phyloP scores from a whole-genome alignment of 768 basidiomycete genomes.

The Megacollybia marginata region DNA sequence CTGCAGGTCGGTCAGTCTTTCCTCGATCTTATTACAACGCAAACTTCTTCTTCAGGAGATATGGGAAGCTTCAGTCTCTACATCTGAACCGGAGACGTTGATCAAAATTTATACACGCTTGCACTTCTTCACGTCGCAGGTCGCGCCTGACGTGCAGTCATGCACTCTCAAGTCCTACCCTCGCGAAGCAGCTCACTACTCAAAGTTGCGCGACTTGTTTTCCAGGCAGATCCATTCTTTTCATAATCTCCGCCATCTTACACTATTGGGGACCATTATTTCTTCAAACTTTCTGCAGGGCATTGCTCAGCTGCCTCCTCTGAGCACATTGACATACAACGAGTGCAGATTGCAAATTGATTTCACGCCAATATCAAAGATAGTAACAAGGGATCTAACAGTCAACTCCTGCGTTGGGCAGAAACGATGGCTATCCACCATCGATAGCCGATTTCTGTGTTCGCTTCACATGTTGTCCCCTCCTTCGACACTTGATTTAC shows the following conservation, averaged over 20 bases:
- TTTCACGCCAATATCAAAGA: not conserved
- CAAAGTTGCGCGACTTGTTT: slow-evolving; percentile 1
- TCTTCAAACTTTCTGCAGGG: not conserved
- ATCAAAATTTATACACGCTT: slow-evolving; percentile 1
- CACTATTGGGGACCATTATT: slow-evolving; percentile 1
- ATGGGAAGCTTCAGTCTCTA: not conserved
- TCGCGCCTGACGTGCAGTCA: slow-evolving; percentile 3
- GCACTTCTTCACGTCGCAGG: slow-evolving; percentile 4
- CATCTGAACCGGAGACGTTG: not conserved
- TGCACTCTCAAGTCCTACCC: slow-evolving; percentile 4
- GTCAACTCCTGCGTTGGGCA: not conserved
- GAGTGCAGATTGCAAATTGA: slow-evolving; percentile 3
- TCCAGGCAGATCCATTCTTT: slow-evolving; percentile 3
- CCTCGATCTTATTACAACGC: slow-evolving; percentile 1
- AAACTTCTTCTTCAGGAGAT: not conserved
- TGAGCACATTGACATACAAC: slow-evolving; percentile 1
- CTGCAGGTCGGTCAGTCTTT: not conserved
- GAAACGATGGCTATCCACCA: slow-evolving; percentile 5
- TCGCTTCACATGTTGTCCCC: slow-evolving; percentile 2
- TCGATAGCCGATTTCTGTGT: slow-evolving; percentile 2
- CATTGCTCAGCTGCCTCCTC: slow-evolving; percentile 3
- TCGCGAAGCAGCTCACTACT: slow-evolving; percentile 3
- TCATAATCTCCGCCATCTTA: slow-evolving; percentile 2
- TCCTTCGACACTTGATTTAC: slow-evolving; percentile 1
- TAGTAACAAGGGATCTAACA: slow-evolving; percentile 1